Conservation (phyloP, 805 yeast genomes). For the Ogataea corticis region DNA sequence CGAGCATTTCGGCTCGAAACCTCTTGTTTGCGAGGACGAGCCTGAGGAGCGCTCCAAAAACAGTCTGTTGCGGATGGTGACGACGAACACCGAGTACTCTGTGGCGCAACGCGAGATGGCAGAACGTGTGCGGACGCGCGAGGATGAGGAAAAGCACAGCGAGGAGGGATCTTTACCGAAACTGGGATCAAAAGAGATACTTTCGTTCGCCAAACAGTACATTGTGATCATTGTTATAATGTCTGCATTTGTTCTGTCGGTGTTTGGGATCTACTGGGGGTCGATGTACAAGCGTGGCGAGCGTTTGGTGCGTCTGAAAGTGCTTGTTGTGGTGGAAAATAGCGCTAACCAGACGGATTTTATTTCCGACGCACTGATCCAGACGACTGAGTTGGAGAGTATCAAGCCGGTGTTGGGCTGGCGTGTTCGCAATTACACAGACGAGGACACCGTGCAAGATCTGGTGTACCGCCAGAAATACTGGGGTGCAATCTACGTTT, state of each 20-base stretch:
- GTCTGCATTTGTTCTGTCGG: conserved; percentile 38
- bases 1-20: not conserved
- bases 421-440: conserved; percentile 33
- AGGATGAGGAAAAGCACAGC: conserved; percentile 6
- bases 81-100: conserved; percentile 27
- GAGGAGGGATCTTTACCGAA: not conserved
- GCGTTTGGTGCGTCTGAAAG: conserved; percentile 36
- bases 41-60: not conserved
- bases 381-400: conserved; percentile 15
- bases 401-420: conserved; percentile 36
- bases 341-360: conserved; percentile 27
- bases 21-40: not conserved
- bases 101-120: conserved; percentile 12
- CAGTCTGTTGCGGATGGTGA: conserved; percentile 22
- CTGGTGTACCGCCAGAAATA: conserved; percentile 54
- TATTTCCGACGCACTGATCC: conserved; percentile 33
- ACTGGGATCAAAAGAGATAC: conserved; percentile 7
- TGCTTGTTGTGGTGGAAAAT: conserved; percentile 43
- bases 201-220: conserved; percentile 16
- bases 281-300: conserved; percentile 36
- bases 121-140: conserved; percentile 1
- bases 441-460: conserved; percentile 40
- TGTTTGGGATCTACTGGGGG: conserved; percentile 52
- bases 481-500: conserved; percentile 64
- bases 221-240: conserved; percentile 27